Base-by-base conservation (phyloP, 2,329 filamentous ascomycete species). In the Trichophaea hybrida region DNA sequence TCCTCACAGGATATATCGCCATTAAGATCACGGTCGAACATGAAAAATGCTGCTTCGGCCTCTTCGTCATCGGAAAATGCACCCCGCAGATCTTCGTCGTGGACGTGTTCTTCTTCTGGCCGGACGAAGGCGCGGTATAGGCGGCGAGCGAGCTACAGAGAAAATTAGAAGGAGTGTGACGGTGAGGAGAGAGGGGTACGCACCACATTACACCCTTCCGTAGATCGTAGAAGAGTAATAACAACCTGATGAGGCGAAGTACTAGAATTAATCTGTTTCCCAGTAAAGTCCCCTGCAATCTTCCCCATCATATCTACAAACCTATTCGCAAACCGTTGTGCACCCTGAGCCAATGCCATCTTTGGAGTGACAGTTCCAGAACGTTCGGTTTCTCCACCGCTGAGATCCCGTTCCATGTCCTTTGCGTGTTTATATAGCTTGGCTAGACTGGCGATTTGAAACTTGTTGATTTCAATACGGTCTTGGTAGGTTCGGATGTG, bases 1-100 rank as follows among this genome's bases (percentile, higher is more conserved):
- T 96, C 91, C 69, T 95, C 88, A 80, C 95, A 89, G 0, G 87
- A 94, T 54, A 96, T 94, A 69, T 97, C 91, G 3, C 90, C 91
- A 65, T 97, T 97, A 75, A 96, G 81, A 68, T 97, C 91, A 70
- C 93, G 94, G 74, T 97, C 91, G 67, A 96, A 96, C 76, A 96
- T 90, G 67, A 78, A 77, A 69, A 97, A 96, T 0, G 90, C 90
- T 2, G 86, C 86, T 57, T 93, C 85, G 0, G 89, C 88, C 70
- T 96, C 91, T 12, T 96, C 90, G 15, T 84, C 79, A 31, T 84
- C 86, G 7, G 85, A 79, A 67, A 95, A 96, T 0, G 87, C 89
- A 8, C 79, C 75, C 63, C 82, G 83, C 57, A 97, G 73, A 68
- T 96, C 90, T 6, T 89, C 87, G 0, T 84, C 77, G 17, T 82